Evolutionary conservation across 176 grass and related monocot species (phyloP).

Genomic region (Aegilops tauschii): DNA sequence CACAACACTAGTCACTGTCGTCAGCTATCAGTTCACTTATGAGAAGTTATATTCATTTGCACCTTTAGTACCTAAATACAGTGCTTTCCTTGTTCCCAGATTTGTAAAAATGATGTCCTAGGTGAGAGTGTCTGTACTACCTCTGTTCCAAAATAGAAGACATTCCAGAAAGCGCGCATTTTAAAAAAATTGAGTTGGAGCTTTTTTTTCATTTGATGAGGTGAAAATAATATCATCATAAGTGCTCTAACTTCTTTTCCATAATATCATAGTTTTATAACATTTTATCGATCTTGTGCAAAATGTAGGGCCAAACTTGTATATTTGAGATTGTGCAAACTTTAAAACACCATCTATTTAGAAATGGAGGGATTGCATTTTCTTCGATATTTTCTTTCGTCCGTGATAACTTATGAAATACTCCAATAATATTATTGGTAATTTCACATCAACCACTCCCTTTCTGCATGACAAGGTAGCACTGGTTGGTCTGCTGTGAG

Average conservation of each 20-base stretch:
- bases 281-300: background rate
- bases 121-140: background rate
- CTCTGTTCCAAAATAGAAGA: too few species aligned
- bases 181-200: too few species aligned
- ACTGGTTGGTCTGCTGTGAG: background rate
- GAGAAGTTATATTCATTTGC: background rate
- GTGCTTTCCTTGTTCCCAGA: background rate
- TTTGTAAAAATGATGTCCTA: background rate
- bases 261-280: background rate
- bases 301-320: background rate
- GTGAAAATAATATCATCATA: background rate
- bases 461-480: background rate
- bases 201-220: background rate
- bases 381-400: background rate
- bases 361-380: background rate
- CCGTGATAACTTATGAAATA: background rate
- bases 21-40: background rate
- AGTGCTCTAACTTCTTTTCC: background rate
- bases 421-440: background rate
- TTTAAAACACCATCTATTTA: background rate
- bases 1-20: background rate
- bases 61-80: background rate
- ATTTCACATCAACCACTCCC: background rate
- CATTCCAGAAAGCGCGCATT: too few species aligned
- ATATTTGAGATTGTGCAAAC: background rate